Percentiles rank a stretch among this genome's conserved stretches.
These are phyloP conservation scores for Eucalyptus victrix DNA, from an alignment of 345 rosid species.

Conservation along the genomic window DNA sequence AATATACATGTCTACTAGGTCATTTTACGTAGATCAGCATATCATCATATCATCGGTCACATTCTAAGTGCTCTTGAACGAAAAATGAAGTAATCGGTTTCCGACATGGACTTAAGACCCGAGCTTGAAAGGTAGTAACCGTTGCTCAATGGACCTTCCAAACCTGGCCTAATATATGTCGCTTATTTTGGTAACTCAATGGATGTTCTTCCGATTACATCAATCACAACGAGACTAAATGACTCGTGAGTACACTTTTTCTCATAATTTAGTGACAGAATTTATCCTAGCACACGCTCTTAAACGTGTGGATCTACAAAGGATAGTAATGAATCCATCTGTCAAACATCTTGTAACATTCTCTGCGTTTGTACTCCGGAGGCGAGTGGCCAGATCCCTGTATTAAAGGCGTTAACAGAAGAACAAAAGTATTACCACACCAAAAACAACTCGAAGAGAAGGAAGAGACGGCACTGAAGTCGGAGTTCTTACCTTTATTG, in stretches of 20 bases:
- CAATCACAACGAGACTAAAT: background rate
- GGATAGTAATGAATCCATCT: constrained; percentile 26
- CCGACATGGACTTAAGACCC: background rate
- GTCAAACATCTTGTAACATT: constrained; percentile 13
- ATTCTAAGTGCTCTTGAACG: background rate
- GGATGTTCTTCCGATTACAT: background rate
- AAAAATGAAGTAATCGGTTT: background rate
- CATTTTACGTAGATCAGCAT: background rate
- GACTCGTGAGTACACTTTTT: background rate
- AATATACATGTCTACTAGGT: background rate
- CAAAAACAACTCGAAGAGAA: background rate
- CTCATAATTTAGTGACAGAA: background rate
- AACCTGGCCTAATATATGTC: background rate
- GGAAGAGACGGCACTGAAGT: background rate
- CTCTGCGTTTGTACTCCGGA: constrained; percentile 5
- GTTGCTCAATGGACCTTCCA: background rate
- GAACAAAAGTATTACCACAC: background rate
- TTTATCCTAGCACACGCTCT: background rate
- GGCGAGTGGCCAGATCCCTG: constrained; percentile 24
- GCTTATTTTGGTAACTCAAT: background rate
- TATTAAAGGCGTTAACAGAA: background rate
- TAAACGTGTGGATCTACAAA: background rate
- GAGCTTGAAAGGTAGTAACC: background rate
- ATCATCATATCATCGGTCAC: background rate
- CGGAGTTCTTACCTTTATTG: background rate